Evolutionary conservation across 352 stramenopile species (phyloP), one percentile per base, ranked within the genome.

Genomic region (Pythium vanterpoolii): DNA sequence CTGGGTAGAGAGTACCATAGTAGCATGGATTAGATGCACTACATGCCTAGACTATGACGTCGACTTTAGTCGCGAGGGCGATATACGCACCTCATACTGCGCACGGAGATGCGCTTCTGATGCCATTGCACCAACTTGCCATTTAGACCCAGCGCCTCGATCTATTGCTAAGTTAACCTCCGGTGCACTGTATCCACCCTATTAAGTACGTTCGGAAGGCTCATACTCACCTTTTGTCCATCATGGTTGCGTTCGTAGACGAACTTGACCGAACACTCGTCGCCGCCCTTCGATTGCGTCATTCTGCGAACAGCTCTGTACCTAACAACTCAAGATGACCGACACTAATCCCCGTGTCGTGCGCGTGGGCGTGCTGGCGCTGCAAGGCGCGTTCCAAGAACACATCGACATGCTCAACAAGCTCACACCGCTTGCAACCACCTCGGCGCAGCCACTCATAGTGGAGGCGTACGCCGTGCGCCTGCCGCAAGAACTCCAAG

Each of bases 351-450:
- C 34, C 31, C 60, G 36, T 19, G 42, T 33, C 1, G 34, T 89
- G 48, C 80, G 69, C 10, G 83, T 97, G 27, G 89, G 88, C 30
- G 87, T 97, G 28, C 68, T 97, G 60, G 89, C 89, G 63, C 72
- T 97, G 54, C 90, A 98, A 60, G 91, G 91, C 49, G 89, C 91
- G 11, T 98, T 98, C 60, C 73, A 90, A 65, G 90, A 98, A 75
- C 91, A 98, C 63, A 90, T 96, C 26, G 72, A 83, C 39, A 89
- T 93, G 76, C 76, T 96, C 23, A 70, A 89, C 49, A 71, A 74
- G 24, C 61, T 92, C 23, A 38, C 60, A 36, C 54, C 63, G 23
- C 57, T 36, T 4, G 53, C 49, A 30, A 51, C 5, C 5, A 0
- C 24, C 23, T 23, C 21, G 23, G 59, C 58, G 72, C 60, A 76